Conservation (phyloP, 768 basidiomycete species). For the Filobasidium wieringae region DNA sequence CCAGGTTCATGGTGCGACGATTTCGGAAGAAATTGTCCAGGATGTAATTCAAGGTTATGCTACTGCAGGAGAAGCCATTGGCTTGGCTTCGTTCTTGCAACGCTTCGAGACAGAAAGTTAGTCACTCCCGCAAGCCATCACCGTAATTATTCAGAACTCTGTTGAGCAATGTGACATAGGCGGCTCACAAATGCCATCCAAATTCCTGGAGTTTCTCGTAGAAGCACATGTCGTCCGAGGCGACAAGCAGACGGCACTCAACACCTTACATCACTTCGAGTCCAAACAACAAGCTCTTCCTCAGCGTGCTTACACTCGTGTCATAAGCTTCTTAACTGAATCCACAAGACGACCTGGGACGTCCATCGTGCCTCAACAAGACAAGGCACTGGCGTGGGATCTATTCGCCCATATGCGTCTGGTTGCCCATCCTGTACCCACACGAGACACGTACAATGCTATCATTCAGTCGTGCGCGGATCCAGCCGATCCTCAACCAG, state of each 20-base stretch:
- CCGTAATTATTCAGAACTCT: conserved; percentile 43
- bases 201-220: conserved; percentile 62
- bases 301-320: conserved; percentile 59
- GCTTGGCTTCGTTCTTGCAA: not conserved
- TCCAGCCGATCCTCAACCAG: conserved; percentile 55
- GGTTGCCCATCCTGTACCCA: conserved; percentile 73
- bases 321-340: conserved; percentile 41
- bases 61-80: conserved; percentile 7
- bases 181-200: conserved; percentile 36
- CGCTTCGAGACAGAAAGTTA: not conserved
- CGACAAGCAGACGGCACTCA: conserved; percentile 55
- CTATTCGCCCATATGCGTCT: conserved; percentile 93
- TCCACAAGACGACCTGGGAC: conserved; percentile 29
- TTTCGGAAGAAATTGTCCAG: not conserved
- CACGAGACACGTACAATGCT: conserved; percentile 56
- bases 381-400: conserved; percentile 76
- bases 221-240: conserved; percentile 43
- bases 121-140: conserved; percentile 12
- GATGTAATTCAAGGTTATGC: not conserved
- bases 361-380: conserved; percentile 31
- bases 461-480: conserved; percentile 80
- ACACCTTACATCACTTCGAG: conserved; percentile 64
- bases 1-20: not conserved
- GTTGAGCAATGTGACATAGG: not conserved
- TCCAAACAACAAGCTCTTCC: conserved; percentile 52